Percentiles rank a stretch among this genome's conserved stretches.
These are phyloP conservation scores for Aureobasidium vineae DNA, from an alignment of 2,329 filamentous ascomycete genomes.

Conservation along the genomic window DNA sequence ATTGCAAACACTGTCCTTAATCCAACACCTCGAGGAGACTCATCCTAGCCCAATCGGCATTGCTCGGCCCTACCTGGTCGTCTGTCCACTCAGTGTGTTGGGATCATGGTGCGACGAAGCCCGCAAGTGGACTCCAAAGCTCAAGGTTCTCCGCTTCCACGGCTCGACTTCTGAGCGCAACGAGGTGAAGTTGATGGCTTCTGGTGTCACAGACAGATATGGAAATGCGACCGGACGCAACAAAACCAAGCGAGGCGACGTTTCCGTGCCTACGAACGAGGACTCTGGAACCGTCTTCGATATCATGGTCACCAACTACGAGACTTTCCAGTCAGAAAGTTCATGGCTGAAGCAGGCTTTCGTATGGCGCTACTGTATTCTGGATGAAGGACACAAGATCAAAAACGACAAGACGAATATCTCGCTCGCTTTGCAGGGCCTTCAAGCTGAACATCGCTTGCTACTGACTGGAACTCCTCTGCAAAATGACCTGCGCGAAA, in stretches of 20 bases:
- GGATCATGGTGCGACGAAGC: constrained; percentile 51
- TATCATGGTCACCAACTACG: constrained; percentile 53
- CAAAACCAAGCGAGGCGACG: constrained; percentile 28
- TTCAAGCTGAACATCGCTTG: constrained; percentile 51
- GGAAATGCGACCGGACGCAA: constrained; percentile 44
- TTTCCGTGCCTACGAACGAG: constrained; percentile 35
- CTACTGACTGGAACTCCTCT: constrained; percentile 57
- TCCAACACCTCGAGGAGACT: constrained; percentile 50
- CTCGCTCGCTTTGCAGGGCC: constrained; percentile 43
- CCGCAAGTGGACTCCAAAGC: constrained; percentile 48
- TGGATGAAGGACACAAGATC: constrained; percentile 56
- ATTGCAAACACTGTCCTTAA: constrained; percentile 51
- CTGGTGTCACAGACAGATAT: constrained; percentile 48
- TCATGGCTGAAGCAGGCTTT: constrained; percentile 53
- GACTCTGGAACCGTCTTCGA: constrained; percentile 37
- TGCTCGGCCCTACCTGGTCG: constrained; percentile 46
- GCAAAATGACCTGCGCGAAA: constrained; percentile 58
- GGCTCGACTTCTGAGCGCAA: constrained; percentile 47
- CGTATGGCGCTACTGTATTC: constrained; percentile 53
- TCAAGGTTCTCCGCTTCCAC: constrained; percentile 52
- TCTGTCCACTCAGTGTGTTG: constrained; percentile 54
- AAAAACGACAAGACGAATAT: constrained; percentile 51
- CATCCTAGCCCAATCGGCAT: constrained; percentile 41
- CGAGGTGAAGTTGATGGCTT: constrained; percentile 49
- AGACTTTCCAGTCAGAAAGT: constrained; percentile 48